phyloP scores from a whole-genome alignment of 2,329 filamentous ascomycete species.

The Myriosclerotinia duriaeana region DNA sequence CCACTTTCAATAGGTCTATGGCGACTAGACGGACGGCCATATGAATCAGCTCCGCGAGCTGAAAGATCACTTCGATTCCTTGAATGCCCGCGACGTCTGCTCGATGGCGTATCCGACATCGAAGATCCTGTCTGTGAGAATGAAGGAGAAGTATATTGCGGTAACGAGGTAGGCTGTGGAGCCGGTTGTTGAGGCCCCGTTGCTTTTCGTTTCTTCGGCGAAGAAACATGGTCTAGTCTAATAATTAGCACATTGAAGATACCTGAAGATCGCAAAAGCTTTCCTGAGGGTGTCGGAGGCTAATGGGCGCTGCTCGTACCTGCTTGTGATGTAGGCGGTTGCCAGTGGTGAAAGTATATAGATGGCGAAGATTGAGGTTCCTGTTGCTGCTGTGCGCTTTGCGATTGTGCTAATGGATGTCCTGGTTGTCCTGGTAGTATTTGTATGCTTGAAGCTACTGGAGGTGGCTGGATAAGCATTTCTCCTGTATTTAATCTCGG shows the following conservation, averaged over 20 bases:
- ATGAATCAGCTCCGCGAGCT: slow-evolving; percentile 39
- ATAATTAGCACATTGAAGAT: slow-evolving; percentile 40
- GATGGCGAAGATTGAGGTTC: slow-evolving; percentile 62
- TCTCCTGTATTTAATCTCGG: slow-evolving; percentile 47
- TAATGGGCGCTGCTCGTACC: slow-evolving; percentile 58
- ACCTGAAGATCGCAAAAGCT: slow-evolving; percentile 49
- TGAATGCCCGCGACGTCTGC: slow-evolving; percentile 59
- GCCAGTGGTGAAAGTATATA: slow-evolving; percentile 92
- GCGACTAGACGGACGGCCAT: slow-evolving; percentile 46
- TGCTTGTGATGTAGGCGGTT: slow-evolving; percentile 69
- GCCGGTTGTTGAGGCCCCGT: slow-evolving; percentile 53
- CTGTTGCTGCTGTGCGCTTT: slow-evolving; percentile 55
- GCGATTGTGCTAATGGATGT: slow-evolving; percentile 52
- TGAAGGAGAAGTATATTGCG: slow-evolving; percentile 53
- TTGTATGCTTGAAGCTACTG: slow-evolving; percentile 44
- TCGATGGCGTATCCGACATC: slow-evolving; percentile 52
- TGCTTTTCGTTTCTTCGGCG: slow-evolving; percentile 83
- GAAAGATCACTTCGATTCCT: slow-evolving; percentile 64
- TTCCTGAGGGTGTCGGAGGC: slow-evolving; percentile 73
- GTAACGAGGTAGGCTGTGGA: slow-evolving; percentile 48
- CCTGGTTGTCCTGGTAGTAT: slow-evolving; percentile 47
- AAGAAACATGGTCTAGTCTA: slow-evolving; percentile 63
- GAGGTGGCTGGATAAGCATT: slow-evolving; percentile 43
- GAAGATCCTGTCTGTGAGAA: slow-evolving; percentile 55
- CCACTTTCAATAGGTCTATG: slow-evolving; percentile 38